Evolutionary conservation across 176 grass and related monocot species (phyloP).

Genomic region (Ensete ventricosum): DNA sequence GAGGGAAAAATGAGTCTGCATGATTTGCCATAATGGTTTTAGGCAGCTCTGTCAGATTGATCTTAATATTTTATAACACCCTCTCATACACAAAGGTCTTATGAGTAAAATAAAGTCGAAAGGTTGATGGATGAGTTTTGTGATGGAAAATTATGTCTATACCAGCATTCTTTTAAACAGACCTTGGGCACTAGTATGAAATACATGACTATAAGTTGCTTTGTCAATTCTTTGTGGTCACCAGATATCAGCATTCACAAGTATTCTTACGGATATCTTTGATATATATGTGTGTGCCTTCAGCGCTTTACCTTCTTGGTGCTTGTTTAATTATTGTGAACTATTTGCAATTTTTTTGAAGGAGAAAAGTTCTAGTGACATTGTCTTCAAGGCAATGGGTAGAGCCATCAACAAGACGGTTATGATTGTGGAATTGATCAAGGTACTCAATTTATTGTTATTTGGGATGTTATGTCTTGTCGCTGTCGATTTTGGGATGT

Average conservation of each 20-base stretch:
- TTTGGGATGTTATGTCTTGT: background rate
- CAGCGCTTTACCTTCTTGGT: background rate
- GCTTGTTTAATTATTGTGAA: background rate
- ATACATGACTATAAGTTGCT: background rate
- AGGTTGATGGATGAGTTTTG: background rate
- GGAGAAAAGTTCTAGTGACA: constrained; percentile 87
- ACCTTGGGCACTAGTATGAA: background rate
- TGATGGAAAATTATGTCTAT: background rate
- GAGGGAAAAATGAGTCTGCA: background rate
- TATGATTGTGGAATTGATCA: constrained; percentile 90
- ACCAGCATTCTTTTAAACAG: background rate
- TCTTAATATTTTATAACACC: background rate
- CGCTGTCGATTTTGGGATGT: background rate
- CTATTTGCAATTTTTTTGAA: constrained; percentile 14
- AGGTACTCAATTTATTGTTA: constrained; percentile 39
- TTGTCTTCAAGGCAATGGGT: constrained; percentile 98
- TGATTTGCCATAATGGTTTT: background rate
- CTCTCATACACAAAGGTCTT: too few species aligned
- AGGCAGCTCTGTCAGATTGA: background rate
- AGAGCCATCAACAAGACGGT: constrained; percentile 98
- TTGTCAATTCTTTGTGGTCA: background rate
- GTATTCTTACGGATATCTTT: too few species aligned
- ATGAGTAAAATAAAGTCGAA: too few species aligned
- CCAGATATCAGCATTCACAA: too few species aligned
- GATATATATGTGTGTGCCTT: too few species aligned